Percentiles rank a stretch among this genome's conserved stretches.
phyloP scores from a whole-genome alignment of 1,139 yeast species.

The Suhomyces atakaporum region DNA sequence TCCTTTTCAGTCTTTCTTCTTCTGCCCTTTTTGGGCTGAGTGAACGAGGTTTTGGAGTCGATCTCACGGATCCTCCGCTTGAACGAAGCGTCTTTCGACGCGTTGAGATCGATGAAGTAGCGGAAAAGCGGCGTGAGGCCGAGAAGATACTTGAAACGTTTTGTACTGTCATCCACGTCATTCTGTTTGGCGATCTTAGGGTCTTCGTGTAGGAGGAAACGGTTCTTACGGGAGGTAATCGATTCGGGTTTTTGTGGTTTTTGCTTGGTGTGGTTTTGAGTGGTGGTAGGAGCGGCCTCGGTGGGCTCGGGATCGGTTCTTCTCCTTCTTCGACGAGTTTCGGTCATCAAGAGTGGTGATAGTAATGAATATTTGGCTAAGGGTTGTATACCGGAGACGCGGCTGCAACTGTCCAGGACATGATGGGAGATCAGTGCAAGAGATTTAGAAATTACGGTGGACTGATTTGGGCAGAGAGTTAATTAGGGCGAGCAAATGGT shows the following conservation, averaged over 20 bases:
- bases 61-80: constrained; percentile 48
- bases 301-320: too few species aligned
- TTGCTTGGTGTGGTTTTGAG: too few species aligned
- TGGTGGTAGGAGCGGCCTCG: too few species aligned
- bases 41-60: constrained; percentile 24
- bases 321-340: too few species aligned
- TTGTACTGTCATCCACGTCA: constrained; percentile 67
- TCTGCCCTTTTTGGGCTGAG: constrained; percentile 23
- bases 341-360: too few species aligned
- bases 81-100: constrained; percentile 62
- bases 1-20: constrained; percentile 67
- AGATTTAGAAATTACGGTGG: too few species aligned
- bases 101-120: constrained; percentile 68
- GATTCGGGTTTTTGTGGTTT: constrained; percentile 5
- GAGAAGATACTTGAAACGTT: constrained; percentile 64
- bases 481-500: too few species aligned
- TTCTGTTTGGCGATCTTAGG: constrained; percentile 55
- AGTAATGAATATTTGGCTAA: too few species aligned
- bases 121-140: constrained; percentile 69
- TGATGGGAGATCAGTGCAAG: too few species aligned
- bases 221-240: constrained; percentile 31
- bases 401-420: too few species aligned
- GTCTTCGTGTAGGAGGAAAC: constrained; percentile 53
- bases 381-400: too few species aligned
- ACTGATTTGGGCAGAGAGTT: too few species aligned